Base-by-base conservation (phyloP, 768 basidiomycete genomes). In the Trametes punicea region DNA sequence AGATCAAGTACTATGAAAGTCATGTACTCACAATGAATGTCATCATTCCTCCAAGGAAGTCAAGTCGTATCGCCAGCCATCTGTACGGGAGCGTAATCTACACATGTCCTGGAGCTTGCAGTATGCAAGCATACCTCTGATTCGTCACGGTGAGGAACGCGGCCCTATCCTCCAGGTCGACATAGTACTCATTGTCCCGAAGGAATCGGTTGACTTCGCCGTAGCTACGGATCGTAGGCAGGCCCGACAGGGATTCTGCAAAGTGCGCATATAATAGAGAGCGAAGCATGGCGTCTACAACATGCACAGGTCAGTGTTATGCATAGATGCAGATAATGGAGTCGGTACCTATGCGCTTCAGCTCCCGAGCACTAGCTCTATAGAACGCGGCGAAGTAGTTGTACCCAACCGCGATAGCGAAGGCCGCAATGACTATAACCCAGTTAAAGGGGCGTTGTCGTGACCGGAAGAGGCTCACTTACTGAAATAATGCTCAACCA, bases 221-320 rank as follows among this genome's bases (percentile, higher is more conserved):
- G 60, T 88, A 93, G 31, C 87, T 87, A 30, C 90, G 80, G 44
- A 90, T 82, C 5, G 86, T 89, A 0, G 82, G 76, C 26, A 85
- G 72, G 15, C 88, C 88, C 64, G 83, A 83, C 4, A 92, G 73
- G 1, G 84, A 87, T 68, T 91, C 90, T 0, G 86, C 81, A 65
- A 91, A 87, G 64, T 89, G 87, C 0, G 87, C 80, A 66, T 91
- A 91, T 8, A 92, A 76, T 9, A 85, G 71, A 2, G 86, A 88
- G 33, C 89, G 85, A 4, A 91, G 75, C 73, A 87, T 81, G 7
- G 85, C 77, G 67, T 90, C 88, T 82, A 48, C 3, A 36, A 15
- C 40, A 1, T 4, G 8, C 2, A 1, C 15, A 20, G 16, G 18
- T 46, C n/a, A 40, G 5, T 46, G 13, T 6, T 23, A 5, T 13